A percentile compares a stretch with the other conserved stretches of the same genome.
phyloP scores from a whole-genome alignment of 495 filamentous ascomycete genomes.

The Acidiella bohemica region DNA sequence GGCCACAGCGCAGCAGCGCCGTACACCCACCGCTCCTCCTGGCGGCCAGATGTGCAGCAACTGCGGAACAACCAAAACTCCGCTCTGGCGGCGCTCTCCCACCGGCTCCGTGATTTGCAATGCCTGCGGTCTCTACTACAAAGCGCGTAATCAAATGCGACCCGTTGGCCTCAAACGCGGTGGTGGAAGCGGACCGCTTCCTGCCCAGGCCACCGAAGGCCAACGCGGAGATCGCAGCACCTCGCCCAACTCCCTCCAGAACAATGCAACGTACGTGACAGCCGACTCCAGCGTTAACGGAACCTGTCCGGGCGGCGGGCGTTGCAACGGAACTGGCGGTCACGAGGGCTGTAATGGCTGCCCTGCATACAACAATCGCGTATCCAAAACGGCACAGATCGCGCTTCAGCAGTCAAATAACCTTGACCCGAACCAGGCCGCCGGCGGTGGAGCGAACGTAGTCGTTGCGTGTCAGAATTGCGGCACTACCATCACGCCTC shows the following conservation, averaged over 20 bases:
- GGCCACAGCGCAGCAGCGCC: not conserved
- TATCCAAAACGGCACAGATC: slow-evolving; percentile 72
- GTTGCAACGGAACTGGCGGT: slow-evolving; percentile 92
- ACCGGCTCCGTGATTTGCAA: slow-evolving; percentile 94
- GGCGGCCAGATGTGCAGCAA: slow-evolving; percentile 46
- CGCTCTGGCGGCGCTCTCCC: slow-evolving; percentile 87
- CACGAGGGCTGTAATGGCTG: slow-evolving; percentile 94
- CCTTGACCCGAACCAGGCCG: slow-evolving; percentile 15
- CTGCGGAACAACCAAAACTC: slow-evolving; percentile 84
- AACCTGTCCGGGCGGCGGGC: slow-evolving; percentile 90
- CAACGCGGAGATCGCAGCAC: slow-evolving; percentile 27
- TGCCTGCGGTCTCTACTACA: slow-evolving; percentile 88
- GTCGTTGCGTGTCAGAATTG: slow-evolving; percentile 95
- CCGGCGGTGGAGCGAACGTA: slow-evolving; percentile 47
- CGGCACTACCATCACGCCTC: slow-evolving; percentile 86
- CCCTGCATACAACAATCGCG: slow-evolving; percentile 91
- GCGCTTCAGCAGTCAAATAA: slow-evolving; percentile 36
- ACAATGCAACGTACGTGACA: slow-evolving; percentile 62
- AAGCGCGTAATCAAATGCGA: slow-evolving; percentile 78
- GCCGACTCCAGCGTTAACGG: slow-evolving; percentile 59
- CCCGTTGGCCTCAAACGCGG: slow-evolving; percentile 73
- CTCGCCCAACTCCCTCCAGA: slow-evolving; percentile 30
- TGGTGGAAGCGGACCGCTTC: slow-evolving; percentile 7
- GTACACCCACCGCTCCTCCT: not conserved
- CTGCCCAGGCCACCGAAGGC: slow-evolving; percentile 6